Evolutionary conservation across 2,329 filamentous ascomycete species (phyloP), one percentile per base, ranked within the genome.

Genomic region (Cordyceps cateniannulata): DNA sequence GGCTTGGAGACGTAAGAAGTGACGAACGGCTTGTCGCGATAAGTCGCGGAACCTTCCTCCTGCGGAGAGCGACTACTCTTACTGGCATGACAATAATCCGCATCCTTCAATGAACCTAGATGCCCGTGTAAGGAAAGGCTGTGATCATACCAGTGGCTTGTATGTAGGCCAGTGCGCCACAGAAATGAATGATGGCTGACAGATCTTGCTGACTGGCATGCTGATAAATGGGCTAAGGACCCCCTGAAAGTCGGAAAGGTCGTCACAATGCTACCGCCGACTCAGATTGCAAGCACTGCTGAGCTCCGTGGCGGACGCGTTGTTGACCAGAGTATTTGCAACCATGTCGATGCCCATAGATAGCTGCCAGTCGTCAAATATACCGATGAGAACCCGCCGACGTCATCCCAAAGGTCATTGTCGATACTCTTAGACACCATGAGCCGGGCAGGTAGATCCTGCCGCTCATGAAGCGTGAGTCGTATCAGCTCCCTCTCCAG

Each of bases 121-220:
- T 74, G 16, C 73, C 72, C 16, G 63, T 78, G 6, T 61, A 69
- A 12, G 76, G 77, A 67, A 20, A 66, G 45, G 66, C 66, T 3
- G 63, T 67, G 1, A 65, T 65, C 49, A 62, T 67, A 4, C 63
- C 66, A 18, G 65, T 62, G 18, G 66, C 66, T 10, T 59, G 66
- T 66, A 64, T 60, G 29, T 10, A n/a, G 3, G 12, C 12, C 14
- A 20, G 9, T 50, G 16, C 47, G 16, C 27, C 47, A 32, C 7
- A 29, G 3, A 7, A 9, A 6, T 35, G 48, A 49, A 7, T 29
- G 72, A 64, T 32, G 10, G n/a, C 27, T 51, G 12, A 22, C 27
- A 22, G 20, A 9, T 53, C 69, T 62, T 5, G 59, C 67, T 38
- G 73, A 75, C 44, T 38, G 66, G 42, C 59, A 65, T 16, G 7